Evolutionary conservation across 371 early-diverging fungal species (phyloP), one percentile per base, ranked within the genome.

Genomic region (Lichtheimia ramosa): DNA sequence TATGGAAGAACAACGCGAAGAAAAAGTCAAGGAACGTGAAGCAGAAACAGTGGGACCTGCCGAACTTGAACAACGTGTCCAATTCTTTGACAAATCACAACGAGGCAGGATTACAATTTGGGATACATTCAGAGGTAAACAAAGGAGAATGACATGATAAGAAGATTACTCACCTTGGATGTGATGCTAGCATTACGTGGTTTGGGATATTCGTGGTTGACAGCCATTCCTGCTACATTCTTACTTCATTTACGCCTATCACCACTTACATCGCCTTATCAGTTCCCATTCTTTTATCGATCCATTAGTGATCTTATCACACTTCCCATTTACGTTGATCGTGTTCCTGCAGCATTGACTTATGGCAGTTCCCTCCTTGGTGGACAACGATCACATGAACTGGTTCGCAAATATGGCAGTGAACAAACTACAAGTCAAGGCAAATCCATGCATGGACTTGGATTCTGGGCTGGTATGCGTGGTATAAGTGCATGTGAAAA

Each of bases 241-340:
- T 3, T 80, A 8, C 64, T 80, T 58, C 81, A 80, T 48, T 34
- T 77, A 4, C 69, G 70, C 15, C 49, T 75, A 12, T 80, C 81
- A 0, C 74, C 77, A 5, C 42, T 69, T 24, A 73, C 81, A 5
- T 77, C 81, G 7, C 81, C 81, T n/a, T 51, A 73, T 16, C n/a
- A 68, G 3, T 65, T 73, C 13, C 81, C 81, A 5, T 73, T 77
- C 43, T 58, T 73, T 23, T 80, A 80, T 48, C 71, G 77, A 3
- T 70, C 74, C 0, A 48, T 73, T 0, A 59, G 27, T 16, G 81
- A 80, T 49, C 23, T 74, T 21, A 40, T 75, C 0, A 61, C 70
- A 5, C 61, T 80, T 18, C 81, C 81, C 2, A 72, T 80, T 15
- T 80, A 77, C 40, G 75, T 75, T 46, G 48, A 62, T 25, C 56